Evolutionary conservation across 73 alveolate genomes (phyloP).

Genomic region (Halteria grandinella): DNA sequence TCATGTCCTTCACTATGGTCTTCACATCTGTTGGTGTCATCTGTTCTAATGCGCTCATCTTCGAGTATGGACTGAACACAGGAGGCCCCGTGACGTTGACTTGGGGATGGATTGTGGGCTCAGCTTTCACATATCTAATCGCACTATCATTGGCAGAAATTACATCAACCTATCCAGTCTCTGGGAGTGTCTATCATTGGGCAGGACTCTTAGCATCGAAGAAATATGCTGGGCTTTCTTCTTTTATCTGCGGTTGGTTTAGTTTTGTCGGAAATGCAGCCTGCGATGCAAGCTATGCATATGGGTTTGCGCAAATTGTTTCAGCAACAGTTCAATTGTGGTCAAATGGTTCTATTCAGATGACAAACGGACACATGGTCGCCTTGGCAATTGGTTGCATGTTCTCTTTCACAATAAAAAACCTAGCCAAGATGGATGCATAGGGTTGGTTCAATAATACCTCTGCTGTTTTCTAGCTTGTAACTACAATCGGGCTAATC

Average conservation of each 20-base stretch:
- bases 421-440: no score
- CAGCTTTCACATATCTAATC: not conserved
- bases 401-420: no score
- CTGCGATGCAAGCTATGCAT: no score
- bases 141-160: constrained; percentile 32
- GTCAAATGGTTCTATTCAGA: no score
- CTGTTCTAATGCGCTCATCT: not conserved
- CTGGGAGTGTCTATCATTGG: not conserved
- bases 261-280: no score
- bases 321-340: no score
- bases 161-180: constrained; percentile 33
- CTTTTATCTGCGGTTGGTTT: no score
- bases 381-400: no score
- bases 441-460: no score
- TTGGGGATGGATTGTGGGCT: constrained; percentile 17
- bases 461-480: no score
- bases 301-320: no score
- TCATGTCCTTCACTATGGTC: constrained; percentile 5
- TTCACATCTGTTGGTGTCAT: constrained; percentile 20
- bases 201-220: not conserved
- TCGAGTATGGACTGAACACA: not conserved
- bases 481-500: not conserved
- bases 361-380: no score
- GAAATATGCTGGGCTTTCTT: not conserved
- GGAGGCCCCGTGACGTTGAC: not conserved